Conservation (phyloP, 176 grass and related monocot species). For the Triticum timopheevii region DNA sequence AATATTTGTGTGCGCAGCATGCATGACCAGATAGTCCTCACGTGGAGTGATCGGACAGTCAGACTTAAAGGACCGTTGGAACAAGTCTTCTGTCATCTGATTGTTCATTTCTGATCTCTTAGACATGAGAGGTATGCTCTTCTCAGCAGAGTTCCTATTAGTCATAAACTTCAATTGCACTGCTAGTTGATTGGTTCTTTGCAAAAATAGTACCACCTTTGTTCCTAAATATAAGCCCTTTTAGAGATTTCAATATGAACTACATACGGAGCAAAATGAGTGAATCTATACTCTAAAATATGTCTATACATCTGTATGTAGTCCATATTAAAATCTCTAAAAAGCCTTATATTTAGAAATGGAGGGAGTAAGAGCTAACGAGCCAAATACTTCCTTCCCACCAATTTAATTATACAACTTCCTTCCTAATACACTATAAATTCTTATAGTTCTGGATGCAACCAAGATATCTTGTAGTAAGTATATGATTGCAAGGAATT, state of each 20-base stretch:
- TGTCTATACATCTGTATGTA: no score
- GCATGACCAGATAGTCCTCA: slow-evolving; percentile 28
- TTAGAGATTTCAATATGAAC: no score
- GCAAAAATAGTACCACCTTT: neutral
- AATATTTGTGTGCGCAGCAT: slow-evolving; percentile 50
- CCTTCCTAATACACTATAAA: neutral
- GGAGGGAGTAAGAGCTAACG: neutral
- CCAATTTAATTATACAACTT: neutral
- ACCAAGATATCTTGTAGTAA: neutral
- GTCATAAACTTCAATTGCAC: neutral
- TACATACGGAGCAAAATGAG: no score
- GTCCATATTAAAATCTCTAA: no score
- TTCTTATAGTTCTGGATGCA: neutral
- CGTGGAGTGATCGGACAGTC: slow-evolving; percentile 29
- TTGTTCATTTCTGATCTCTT: slow-evolving; percentile 20
- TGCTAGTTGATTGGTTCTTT: neutral
- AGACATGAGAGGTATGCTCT: neutral
- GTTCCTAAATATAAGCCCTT: no score
- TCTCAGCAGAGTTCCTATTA: neutral
- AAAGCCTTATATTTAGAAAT: no score
- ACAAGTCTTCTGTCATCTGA: slow-evolving; percentile 30
- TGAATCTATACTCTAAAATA: no score
- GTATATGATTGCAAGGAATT: neutral
- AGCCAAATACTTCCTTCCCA: neutral
- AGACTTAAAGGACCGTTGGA: slow-evolving; percentile 43